Base-by-base conservation (phyloP, 208 protist species). In the Acanthamoeba sp. region DNA sequence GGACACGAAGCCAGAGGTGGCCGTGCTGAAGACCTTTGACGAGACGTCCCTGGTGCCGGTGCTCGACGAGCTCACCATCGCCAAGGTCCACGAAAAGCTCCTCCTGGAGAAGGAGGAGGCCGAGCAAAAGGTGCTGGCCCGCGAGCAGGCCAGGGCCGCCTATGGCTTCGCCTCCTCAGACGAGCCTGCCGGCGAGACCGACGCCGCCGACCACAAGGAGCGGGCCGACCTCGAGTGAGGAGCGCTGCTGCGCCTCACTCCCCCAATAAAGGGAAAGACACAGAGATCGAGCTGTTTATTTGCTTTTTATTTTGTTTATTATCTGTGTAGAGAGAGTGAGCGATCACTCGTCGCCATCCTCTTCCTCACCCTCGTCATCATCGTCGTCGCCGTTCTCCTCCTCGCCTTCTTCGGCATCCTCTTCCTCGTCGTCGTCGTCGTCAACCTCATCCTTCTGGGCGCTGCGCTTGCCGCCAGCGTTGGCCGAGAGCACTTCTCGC, bases 21-120 rank as follows among this genome's bases (percentile, higher is more conserved):
- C n/a, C 12, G 7, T 55, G 42, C 45, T 62, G 36, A 87, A 87
- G 45, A 87, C 78, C 78, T 87, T 87, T 87, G 78, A 87, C 22
- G 78, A 87, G 40, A n/a, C 1, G 14, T 87, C 78, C 9, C 78
- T 87, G 29, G 78, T 87, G 6, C 78, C 78, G 29, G n/a, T 38
- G 45, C 48, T 87, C 45, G 48, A 50, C 45, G 78, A 87, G 78
- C 45, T 62, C 45, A 87, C 40, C 14, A 36, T 87, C 6, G 78
- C 78, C 69, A 78, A 78, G 69, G 69, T 78, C 18, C 69, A 78
- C 69, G 69, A 78, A 22, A 32, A 40, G 69, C 34, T 78, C 36
- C 36, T 78, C 34, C 24, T 78, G 36, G 69, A 78, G 29, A 32
- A 78, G 69, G 69, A 78, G 32, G 29, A 45, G 69, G 69, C 18